phyloP scores from a whole-genome alignment of 140 eudicot species.

The Cichorium intybus region DNA sequence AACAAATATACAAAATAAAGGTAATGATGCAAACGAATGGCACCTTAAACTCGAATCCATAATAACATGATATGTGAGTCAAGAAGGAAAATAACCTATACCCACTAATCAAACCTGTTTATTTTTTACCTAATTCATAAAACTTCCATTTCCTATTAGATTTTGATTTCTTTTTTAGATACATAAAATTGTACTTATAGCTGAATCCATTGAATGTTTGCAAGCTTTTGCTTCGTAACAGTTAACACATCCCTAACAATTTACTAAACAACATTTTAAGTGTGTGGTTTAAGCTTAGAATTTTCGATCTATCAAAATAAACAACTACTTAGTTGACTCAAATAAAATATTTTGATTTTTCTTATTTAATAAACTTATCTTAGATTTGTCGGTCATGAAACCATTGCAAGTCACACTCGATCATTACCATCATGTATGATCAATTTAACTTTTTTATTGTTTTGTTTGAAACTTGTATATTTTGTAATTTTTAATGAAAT shows the following conservation, averaged over 20 bases:
- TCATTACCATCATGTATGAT: slow-evolving; percentile 1
- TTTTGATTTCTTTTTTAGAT: not conserved
- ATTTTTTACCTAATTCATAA: slow-evolving; percentile 1
- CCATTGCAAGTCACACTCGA: not conserved
- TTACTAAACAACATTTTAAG: no score
- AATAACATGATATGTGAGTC: not conserved
- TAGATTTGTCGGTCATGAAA: not conserved
- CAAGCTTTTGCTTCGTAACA: no score
- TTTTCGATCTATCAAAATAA: no score
- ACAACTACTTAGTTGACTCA: not conserved
- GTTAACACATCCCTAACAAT: no score
- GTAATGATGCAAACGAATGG: not conserved
- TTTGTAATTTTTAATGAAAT: not conserved
- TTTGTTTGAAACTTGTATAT: not conserved
- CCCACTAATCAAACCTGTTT: not conserved
- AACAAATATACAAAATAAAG: no score
- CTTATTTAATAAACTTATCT: not conserved
- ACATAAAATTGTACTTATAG: no score
- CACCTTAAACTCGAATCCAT: not conserved
- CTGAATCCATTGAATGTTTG: no score
- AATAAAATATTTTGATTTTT: not conserved
- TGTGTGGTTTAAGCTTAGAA: no score
- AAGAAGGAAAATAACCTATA: not conserved
- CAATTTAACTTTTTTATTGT: slow-evolving; percentile 4
- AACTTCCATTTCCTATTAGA: no score